A percentile compares a stretch with the other conserved stretches of the same genome.
phyloP scores from a whole-genome alignment of 1,284 basidiomycete species.

The Tremellales sp. region DNA sequence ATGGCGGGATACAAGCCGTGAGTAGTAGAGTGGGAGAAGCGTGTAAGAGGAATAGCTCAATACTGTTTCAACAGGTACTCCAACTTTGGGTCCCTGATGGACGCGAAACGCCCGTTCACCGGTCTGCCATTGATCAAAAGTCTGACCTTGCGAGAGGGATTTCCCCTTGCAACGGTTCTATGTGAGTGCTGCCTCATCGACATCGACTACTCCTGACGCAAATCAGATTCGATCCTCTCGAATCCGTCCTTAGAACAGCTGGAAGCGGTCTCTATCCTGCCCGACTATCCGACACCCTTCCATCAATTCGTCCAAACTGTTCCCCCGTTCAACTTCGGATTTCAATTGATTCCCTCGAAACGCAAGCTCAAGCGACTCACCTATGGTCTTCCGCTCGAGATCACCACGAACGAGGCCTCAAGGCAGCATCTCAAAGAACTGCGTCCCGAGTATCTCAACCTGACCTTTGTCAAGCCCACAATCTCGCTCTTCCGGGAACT shows the following conservation, averaged over 20 bases:
- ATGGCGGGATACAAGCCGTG: slow-evolving; percentile 18
- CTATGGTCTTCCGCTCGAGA: slow-evolving; percentile 32
- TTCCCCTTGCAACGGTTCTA: slow-evolving; percentile 17
- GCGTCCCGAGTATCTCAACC: slow-evolving; percentile 10
- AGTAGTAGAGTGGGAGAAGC: slow-evolving; percentile 2
- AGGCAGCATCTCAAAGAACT: slow-evolving; percentile 24
- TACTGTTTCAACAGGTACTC: slow-evolving; percentile 2
- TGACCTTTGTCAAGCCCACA: slow-evolving; percentile 16
- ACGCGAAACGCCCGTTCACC: slow-evolving; percentile 7
- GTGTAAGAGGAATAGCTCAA: neutral
- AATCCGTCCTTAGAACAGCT: slow-evolving; percentile 19
- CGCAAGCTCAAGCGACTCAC: slow-evolving; percentile 15
- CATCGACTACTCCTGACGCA: neutral
- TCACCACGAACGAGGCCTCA: slow-evolving; percentile 23
- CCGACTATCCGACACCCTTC: slow-evolving; percentile 21
- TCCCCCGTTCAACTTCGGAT: slow-evolving; percentile 26
- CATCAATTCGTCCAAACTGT: slow-evolving; percentile 15
- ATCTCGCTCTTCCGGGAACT: slow-evolving; percentile 22
- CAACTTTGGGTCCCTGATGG: slow-evolving; percentile 4
- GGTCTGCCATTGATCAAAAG: slow-evolving; percentile 14
- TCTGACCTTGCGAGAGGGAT: slow-evolving; percentile 25
- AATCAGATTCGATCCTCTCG: slow-evolving; percentile 23
- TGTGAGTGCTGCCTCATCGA: slow-evolving; percentile 17
- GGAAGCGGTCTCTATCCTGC: slow-evolving; percentile 23
- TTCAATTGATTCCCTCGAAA: slow-evolving; percentile 24